Conservation (phyloP, 2,329 filamentous ascomycete species). For the Penicillium sp. region DNA sequence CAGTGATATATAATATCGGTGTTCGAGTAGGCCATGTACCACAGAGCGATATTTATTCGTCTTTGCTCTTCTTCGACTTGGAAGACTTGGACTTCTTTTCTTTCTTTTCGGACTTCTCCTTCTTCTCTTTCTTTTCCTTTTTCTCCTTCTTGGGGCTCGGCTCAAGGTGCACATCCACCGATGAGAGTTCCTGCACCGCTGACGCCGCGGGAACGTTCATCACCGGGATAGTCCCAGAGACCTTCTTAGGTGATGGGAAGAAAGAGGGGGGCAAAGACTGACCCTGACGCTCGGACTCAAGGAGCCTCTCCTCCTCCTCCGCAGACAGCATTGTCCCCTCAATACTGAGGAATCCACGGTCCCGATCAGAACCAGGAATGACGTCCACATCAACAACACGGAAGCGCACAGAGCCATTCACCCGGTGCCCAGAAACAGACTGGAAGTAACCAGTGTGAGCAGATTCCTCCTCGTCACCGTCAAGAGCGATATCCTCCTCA, state of each 20-base stretch:
- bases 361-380: slow-evolving; percentile 66
- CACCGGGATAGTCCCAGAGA: slow-evolving; percentile 25
- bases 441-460: slow-evolving; percentile 69
- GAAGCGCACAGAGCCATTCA: slow-evolving; percentile 72
- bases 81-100: slow-evolving; percentile 13
- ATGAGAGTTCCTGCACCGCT: slow-evolving; percentile 15
- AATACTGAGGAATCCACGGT: slow-evolving; percentile 76
- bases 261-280: slow-evolving; percentile 32
- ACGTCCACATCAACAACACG: slow-evolving; percentile 78
- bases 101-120: slow-evolving; percentile 20
- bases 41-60: slow-evolving; percentile 4
- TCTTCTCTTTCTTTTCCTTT: slow-evolving; percentile 23
- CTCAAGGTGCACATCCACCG: slow-evolving; percentile 19
- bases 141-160: slow-evolving; percentile 13
- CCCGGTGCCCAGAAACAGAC: slow-evolving; percentile 65
- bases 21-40: slow-evolving; percentile 7
- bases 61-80: slow-evolving; percentile 14
- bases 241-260: slow-evolving; percentile 10
- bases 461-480: slow-evolving; percentile 52
- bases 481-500: slow-evolving; percentile 34
- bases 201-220: slow-evolving; percentile 12
- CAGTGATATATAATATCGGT: slow-evolving; percentile 11
- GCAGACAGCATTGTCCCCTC: slow-evolving; percentile 80
- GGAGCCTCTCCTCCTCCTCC: slow-evolving; percentile 62
- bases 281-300: slow-evolving; percentile 52